Evolutionary conservation across 2,329 filamentous ascomycete genomes (phyloP).

Genomic region (Colletotrichum sidae): DNA sequence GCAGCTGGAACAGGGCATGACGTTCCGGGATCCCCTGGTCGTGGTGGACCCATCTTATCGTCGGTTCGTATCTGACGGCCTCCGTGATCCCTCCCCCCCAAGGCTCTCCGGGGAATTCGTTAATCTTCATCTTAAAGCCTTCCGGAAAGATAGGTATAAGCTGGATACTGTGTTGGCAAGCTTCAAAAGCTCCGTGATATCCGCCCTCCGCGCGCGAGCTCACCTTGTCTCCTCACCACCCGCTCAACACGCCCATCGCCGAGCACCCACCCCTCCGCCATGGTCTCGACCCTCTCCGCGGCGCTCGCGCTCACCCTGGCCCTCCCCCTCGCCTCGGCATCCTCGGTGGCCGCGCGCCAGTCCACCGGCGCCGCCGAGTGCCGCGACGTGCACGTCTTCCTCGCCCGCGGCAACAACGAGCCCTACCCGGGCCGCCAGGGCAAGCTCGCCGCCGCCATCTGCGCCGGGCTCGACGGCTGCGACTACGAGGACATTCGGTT

Average conservation of each 20-base stretch:
- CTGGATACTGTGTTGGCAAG: background rate
- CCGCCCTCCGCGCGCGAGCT: background rate
- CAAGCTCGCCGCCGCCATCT: conserved; percentile 44
- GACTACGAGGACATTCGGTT: conserved; percentile 49
- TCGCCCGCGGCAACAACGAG: conserved; percentile 45
- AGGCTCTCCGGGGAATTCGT: conserved; percentile 1
- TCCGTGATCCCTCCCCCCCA: background rate
- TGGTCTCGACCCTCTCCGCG: conserved; percentile 26
- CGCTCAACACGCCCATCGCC: background rate
- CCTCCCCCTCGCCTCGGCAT: conserved; percentile 8
- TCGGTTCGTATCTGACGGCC: conserved; percentile 29
- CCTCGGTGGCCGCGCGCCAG: conserved; percentile 23
- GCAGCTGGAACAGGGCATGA: conserved; percentile 11
- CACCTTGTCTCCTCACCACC: background rate
- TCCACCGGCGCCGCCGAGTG: conserved; percentile 37
- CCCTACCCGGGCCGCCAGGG: conserved; percentile 46
- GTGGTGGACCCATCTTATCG: conserved; percentile 26
- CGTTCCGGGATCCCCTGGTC: conserved; percentile 20
- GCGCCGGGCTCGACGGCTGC: conserved; percentile 42
- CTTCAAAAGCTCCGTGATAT: conserved; percentile 1
- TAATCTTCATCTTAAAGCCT: background rate
- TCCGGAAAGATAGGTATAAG: background rate
- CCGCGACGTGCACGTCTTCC: conserved; percentile 45
- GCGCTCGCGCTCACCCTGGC: background rate
- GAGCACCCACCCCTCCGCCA: conserved; percentile 1